These are phyloP conservation scores for Nematocida displodere DNA, from an alignment of 371 early-diverging fungal species.

Conservation along the genomic window DNA sequence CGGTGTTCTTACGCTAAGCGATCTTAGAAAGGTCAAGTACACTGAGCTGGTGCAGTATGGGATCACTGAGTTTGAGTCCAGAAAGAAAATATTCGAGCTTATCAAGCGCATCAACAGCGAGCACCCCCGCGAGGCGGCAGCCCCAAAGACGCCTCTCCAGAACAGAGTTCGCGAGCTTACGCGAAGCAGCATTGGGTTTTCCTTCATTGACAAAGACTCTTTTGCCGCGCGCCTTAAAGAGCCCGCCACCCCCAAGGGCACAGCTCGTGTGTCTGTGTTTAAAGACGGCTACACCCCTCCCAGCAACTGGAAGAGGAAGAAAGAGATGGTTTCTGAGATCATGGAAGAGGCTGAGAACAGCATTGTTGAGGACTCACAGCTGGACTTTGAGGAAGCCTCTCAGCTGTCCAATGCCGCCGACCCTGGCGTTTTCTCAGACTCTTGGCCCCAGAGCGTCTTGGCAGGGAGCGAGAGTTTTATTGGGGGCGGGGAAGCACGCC, in stretches of 20 bases:
- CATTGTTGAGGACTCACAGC: constrained; percentile 5
- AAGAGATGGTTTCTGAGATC: constrained; percentile 39
- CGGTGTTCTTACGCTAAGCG: constrained; percentile 4
- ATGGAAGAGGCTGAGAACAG: constrained; percentile 52
- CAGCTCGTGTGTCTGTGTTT: background rate
- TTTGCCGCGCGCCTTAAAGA: background rate
- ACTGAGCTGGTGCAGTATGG: constrained; percentile 55
- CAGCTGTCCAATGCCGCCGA: background rate
- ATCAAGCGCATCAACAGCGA: constrained; percentile 53
- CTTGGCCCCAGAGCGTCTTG: background rate
- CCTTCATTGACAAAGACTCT: background rate
- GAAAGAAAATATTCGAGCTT: constrained; percentile 54
- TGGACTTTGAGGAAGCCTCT: background rate
- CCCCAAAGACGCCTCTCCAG: background rate
- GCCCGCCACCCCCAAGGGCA: background rate
- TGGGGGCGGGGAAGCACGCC: background rate
- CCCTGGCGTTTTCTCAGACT: background rate
- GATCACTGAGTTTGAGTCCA: constrained; percentile 52
- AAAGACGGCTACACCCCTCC: constrained; percentile 17
- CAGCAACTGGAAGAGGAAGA: constrained; percentile 43
- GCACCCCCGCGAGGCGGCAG: background rate
- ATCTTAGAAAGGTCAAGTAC: constrained; percentile 46
- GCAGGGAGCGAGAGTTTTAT: background rate
- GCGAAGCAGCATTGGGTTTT: background rate
- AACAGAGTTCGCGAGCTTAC: background rate